Base-by-base conservation (phyloP, 306 rosid species). In the Trifolium pratense region DNA sequence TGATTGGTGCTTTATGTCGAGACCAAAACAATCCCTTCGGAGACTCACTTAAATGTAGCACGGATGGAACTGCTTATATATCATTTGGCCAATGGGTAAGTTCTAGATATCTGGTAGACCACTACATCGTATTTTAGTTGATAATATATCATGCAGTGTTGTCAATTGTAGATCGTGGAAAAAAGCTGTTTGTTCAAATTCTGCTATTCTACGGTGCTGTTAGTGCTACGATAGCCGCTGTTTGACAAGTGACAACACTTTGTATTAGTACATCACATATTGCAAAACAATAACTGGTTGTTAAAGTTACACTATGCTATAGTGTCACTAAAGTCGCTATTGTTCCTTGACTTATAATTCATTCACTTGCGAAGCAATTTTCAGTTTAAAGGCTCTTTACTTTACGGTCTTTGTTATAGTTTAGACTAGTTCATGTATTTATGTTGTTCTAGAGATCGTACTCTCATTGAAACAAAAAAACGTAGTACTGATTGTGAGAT, bases 41-140 rank as follows among this genome's bases (percentile, higher is more conserved):
- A 42, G 95, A 91, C 71, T 6, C 79, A 4, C 84, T 77, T 6
- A 84, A 77, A 64, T 95, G 99, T 77, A 92, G 91, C 88, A 87
- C 84, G 13, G 85, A 86, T 74, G 99, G 99, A 78, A 91, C 91
- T 79, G 99, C 99, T 49, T 95, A 95, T 81, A 90, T 95, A 71
- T 88, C 99, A 32, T 95, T 88, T 53, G 99, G 99, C 83, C 99
- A 95, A 86, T 95, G 99, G 99, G 99, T 95, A 82, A 55, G 97
- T 78, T 73, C 74, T 80, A 13, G 23, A 63, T 79, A 40, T 84
- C 75, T 57, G 23, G 8, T 11, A 11, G 31, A 9, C 8, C 32
- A 4, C 0, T 10, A 13, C 74, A 48, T 23, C 75, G 46, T 68
- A 16, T 57, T 23, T 64, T 36, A 23, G 75, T 68, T 43, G 20